Base-by-base conservation (phyloP, 2,329 filamentous ascomycete genomes). In the Fusarium oxysporum region DNA sequence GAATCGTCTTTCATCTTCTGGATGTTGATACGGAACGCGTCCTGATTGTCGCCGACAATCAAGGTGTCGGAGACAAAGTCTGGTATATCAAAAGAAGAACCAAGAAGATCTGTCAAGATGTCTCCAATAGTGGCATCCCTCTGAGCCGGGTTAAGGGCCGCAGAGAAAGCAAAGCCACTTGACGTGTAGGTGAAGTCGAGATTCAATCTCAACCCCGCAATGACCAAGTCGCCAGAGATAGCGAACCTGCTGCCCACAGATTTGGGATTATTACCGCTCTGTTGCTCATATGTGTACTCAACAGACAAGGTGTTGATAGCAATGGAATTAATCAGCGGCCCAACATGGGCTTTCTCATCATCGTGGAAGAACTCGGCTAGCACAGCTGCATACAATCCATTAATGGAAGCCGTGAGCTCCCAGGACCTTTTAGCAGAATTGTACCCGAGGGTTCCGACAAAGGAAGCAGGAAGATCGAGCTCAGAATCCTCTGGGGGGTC, bases 151-250 rank as follows among this genome's bases (percentile, higher is more conserved):
- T 72, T 68, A 1, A 75, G 38, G 1, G 35, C n/a, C 3, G 72
- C 71, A 0, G n/a, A 23, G 21, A 75, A 72, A 0, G 4, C 13
- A 41, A 67, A 74, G 10, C 54, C 62, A 48, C 25, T 35, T 0
- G 41, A 32, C 1, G 60, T 37, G 35, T 75, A 60, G 1, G 14
- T 60, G 37, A 75, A 76, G 13, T 56, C 21, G 0, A 76, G 69
- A 7, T 30, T 51, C 8, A 76, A 28, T 51, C 48, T 50, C 6
- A 76, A 45, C 4, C 4, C 54, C 2, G 69, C 73, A 12, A 73
- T 47, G 14, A 67, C 37, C 12, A 76, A 35, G 14, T 59, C 63
- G 2, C 78, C 78, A 11, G 47, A 44, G 43, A 80, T 75, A 6
- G 43, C 9, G n/a, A 68, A 68, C 6, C 13, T 23, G 17, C 53